These are phyloP conservation scores for Penicillium fuscoglaucum DNA, from an alignment of 2,329 filamentous ascomycete species.

Conservation along the genomic window DNA sequence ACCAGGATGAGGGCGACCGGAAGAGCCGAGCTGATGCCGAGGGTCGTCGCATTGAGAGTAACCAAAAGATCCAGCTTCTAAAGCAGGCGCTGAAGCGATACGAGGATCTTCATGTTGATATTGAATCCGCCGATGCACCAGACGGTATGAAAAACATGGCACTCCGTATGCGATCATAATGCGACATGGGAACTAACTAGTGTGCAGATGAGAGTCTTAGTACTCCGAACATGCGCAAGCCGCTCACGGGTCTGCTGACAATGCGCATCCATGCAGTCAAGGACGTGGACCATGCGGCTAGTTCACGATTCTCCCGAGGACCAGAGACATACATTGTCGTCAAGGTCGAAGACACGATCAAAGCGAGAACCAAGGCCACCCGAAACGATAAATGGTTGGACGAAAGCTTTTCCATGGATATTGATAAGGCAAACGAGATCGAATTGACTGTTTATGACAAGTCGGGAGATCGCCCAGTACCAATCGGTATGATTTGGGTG, in stretches of 20 bases:
- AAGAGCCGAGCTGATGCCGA: constrained; percentile 95
- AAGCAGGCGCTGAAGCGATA: constrained; percentile 97
- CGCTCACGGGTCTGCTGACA: constrained; percentile 85
- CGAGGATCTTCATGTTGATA: constrained; percentile 93
- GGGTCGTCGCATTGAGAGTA: constrained; percentile 85
- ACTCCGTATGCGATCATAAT: too few species aligned
- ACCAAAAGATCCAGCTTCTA: constrained; percentile 93
- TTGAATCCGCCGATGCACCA: constrained; percentile 72
- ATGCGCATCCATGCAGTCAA: constrained; percentile 85
- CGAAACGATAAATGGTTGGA: constrained; percentile 88
- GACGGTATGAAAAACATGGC: constrained; percentile 67
- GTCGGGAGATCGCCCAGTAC: constrained; percentile 82
- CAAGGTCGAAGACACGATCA: constrained; percentile 93
- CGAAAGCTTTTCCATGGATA: constrained; percentile 86
- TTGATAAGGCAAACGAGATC: constrained; percentile 98
- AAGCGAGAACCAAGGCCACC: constrained; percentile 81
- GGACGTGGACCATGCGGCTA: constrained; percentile 89
- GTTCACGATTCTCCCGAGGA: constrained; percentile 78
- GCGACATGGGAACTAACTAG: constrained; percentile 29
- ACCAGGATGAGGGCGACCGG: constrained; percentile 94
- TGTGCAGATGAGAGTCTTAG: constrained; percentile 88
- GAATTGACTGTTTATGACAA: constrained; percentile 98
- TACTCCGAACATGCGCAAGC: constrained; percentile 89
- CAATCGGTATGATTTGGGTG: constrained; percentile 94
- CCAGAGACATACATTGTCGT: constrained; percentile 95